Base-by-base conservation (phyloP, 768 basidiomycete genomes). In the Leccinum boreale region DNA sequence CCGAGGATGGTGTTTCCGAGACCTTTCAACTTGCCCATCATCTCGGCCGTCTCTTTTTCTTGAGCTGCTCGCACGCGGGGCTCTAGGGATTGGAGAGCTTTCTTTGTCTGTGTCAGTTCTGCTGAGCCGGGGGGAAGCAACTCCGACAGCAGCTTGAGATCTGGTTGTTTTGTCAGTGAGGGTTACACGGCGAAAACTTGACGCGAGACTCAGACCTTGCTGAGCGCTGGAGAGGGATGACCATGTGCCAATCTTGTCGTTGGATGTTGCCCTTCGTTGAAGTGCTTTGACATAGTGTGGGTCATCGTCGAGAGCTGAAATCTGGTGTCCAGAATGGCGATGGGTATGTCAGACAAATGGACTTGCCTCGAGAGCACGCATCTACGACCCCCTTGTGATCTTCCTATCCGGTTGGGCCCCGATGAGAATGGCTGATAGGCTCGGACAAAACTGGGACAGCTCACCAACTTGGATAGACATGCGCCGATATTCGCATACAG, bases 1-100 rank as follows among this genome's bases (percentile, higher is more conserved):
- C 96, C 95, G 19, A 99, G 78, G 48, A 99, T 77, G 56, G 80
- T 90, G 69, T 99, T 94, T 2, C 96, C 96, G 8, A 99, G 73
- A 5, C 88, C 90, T 70, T 99, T 99, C 55, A 99, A 71, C 74
- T 98, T 97, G 59, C 78, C 84, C 67, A 98, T 57, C 92, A 98
- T 97, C 74, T 98, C 96, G 2, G 81, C 81, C 47, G 90, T 94
- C 74, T 98, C 94, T 61, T 76, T 78, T 73, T 93, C 90, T 74
- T 94, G 91, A 15, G 90, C 89, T 14, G 77, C 81, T 66, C 89
- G 86, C 36, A 89, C 73, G 9, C 88, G 84, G 50, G 85, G 84
- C 56, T 88, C 86, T 17, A 98, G 70, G 3, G 68, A 67, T 5
- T 70, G 71, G 8, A 92, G 76, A 12, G 82, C 77, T 36, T 74